Conservation (phyloP, 495 filamentous ascomycete species). For the Trichoderma orchidacearum region DNA sequence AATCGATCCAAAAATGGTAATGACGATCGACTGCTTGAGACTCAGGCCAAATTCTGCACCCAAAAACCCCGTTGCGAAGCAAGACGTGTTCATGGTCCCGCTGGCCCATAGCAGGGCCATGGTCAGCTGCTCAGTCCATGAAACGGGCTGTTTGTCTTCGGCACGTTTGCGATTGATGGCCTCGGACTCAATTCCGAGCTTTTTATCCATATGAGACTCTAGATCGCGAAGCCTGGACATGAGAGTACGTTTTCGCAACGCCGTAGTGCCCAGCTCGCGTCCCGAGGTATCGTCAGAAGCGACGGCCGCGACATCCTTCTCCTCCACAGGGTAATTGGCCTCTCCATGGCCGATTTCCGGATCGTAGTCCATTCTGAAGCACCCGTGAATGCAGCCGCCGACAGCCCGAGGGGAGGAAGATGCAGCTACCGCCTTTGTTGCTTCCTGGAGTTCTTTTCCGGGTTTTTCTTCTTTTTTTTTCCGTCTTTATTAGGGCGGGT, state of each 20-base stretch:
- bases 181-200: constrained; percentile 39
- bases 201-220: constrained; percentile 23
- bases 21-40: constrained; percentile 34
- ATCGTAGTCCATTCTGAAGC: not conserved
- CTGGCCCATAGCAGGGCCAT: constrained; percentile 26
- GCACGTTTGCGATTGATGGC: constrained; percentile 36
- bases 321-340: not conserved
- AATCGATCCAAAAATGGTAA: constrained; percentile 34
- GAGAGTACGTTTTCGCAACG: not conserved
- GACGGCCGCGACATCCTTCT: not conserved
- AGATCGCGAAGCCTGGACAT: not conserved
- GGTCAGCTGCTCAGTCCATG: constrained; percentile 14
- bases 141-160: constrained; percentile 21
- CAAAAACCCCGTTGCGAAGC: constrained; percentile 36
- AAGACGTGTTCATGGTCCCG: constrained; percentile 40
- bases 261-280: not conserved
- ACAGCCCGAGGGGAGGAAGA: not conserved
- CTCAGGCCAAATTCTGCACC: constrained; percentile 34
- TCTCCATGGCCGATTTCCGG: not conserved
- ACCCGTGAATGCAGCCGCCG: not conserved
- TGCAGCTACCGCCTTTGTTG: not conserved
- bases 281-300: not conserved
- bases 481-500: not conserved
- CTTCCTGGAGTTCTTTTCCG: not conserved
- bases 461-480: not conserved